A percentile compares a stretch with the other conserved stretches of the same genome.
Conservation (phyloP, 1,139 yeast species). For the Candida albicans region DNA sequence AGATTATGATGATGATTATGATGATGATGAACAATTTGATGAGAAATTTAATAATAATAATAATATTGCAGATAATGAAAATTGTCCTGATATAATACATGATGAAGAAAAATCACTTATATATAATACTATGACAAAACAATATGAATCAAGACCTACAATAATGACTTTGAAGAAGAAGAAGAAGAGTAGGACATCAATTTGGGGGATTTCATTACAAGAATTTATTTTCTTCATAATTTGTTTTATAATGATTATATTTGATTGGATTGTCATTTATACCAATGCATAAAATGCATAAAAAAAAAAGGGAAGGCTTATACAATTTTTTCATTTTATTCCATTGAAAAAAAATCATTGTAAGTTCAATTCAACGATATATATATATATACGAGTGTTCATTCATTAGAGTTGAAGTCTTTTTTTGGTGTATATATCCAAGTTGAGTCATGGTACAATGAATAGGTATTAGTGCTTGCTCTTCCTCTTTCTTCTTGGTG, state of each 20-base stretch:
- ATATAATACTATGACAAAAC: not conserved
- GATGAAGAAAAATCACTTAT: not conserved
- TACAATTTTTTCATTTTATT: no score
- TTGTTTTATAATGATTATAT: conserved; percentile 2
- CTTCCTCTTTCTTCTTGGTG: no score
- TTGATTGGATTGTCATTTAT: conserved; percentile 4
- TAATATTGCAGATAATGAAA: not conserved
- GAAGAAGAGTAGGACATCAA: not conserved
- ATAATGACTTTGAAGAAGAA: not conserved
- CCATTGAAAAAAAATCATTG: no score
- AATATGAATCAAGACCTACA: not conserved
- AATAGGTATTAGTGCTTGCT: no score
- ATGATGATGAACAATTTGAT: conserved; percentile 4
- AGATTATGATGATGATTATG: conserved; percentile 3
- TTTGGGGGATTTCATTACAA: not conserved
- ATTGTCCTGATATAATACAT: not conserved
- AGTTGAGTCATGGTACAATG: no score
- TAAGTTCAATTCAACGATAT: no score
- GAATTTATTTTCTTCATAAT: not conserved
- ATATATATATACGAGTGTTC: no score
- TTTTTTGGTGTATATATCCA: no score
- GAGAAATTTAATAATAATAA: not conserved
- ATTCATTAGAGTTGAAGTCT: no score
- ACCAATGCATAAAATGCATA: not conserved
- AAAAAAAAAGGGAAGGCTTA: no score